These are phyloP conservation scores for Cucurbita maxima DNA, from an alignment of 306 rosid genomes.

Conservation along the genomic window DNA sequence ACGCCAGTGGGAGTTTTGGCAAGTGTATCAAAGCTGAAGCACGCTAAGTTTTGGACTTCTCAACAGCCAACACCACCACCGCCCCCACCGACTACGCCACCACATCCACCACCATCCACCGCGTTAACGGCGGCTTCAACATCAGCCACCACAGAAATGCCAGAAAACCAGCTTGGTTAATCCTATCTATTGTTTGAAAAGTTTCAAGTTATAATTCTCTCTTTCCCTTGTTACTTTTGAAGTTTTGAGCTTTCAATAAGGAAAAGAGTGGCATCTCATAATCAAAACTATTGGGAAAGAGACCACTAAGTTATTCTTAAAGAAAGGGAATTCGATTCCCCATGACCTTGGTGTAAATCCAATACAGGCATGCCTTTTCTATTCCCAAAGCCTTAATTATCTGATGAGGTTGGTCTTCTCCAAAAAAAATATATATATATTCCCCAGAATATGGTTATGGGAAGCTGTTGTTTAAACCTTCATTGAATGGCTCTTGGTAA, in stretches of 20 bases:
- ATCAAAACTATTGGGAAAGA: conserved; percentile 1
- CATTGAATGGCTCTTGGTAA: neutral
- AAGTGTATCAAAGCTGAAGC: conserved; percentile 12
- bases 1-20: conserved; percentile 5
- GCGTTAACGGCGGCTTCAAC: neutral
- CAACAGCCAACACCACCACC: neutral
- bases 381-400: conserved; percentile 14
- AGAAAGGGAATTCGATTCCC: conserved; percentile 8
- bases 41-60: conserved; percentile 9
- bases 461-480: neutral
- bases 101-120: neutral
- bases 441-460: neutral
- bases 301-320: neutral
- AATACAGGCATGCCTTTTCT: conserved; percentile 13
- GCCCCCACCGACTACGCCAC: neutral
- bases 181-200: neutral
- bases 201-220: neutral
- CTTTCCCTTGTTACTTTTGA: neutral
- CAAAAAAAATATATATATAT: neutral
- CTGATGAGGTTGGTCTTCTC: neutral
- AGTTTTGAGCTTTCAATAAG: neutral
- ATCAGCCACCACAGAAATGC: neutral
- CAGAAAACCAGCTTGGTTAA: neutral
- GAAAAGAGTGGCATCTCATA: conserved; percentile 6
- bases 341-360: conserved; percentile 2